These are phyloP conservation scores for Spizellomyces punctatus DNA, from an alignment of 192 early-diverging fungal genomes.

Conservation along the genomic window DNA sequence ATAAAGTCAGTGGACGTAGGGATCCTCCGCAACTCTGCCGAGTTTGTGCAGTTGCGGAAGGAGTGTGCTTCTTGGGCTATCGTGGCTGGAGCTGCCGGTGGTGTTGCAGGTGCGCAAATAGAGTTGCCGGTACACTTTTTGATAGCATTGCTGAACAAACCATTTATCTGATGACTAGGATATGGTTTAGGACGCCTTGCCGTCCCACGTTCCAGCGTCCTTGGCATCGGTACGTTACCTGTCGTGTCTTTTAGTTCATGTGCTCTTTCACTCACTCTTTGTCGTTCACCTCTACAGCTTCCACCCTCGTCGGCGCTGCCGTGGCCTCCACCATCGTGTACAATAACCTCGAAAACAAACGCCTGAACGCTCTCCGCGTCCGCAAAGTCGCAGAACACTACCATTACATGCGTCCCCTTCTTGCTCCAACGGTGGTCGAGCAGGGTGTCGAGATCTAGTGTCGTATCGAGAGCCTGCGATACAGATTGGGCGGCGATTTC, in stretches of 20 bases:
- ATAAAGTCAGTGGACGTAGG: too few relatives aligned
- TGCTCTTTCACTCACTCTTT: not conserved
- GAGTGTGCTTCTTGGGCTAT: not conserved
- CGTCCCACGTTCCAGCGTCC: not conserved
- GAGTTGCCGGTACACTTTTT: too few relatives aligned
- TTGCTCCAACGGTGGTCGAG: not conserved
- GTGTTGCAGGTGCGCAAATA: not conserved
- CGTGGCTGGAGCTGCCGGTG: not conserved
- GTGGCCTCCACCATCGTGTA: not conserved
- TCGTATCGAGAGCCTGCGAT: too few relatives aligned
- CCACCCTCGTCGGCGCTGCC: not conserved
- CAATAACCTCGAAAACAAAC: not conserved
- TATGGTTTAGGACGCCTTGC: not conserved
- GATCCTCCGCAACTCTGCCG: not conserved
- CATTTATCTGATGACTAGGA: not conserved
- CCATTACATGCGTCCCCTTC: not conserved
- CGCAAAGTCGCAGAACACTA: slow-evolving; percentile 5
- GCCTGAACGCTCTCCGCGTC: not conserved
- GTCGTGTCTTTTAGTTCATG: too few relatives aligned
- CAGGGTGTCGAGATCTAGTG: too few relatives aligned
- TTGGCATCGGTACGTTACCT: too few relatives aligned
- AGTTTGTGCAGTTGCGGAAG: not conserved
- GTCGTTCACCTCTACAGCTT: not conserved
- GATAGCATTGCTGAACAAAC: too few relatives aligned
- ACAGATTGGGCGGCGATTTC: too few relatives aligned